phyloP scores from a whole-genome alignment of 1,284 basidiomycete genomes.

The Moesziomyces sp. region DNA sequence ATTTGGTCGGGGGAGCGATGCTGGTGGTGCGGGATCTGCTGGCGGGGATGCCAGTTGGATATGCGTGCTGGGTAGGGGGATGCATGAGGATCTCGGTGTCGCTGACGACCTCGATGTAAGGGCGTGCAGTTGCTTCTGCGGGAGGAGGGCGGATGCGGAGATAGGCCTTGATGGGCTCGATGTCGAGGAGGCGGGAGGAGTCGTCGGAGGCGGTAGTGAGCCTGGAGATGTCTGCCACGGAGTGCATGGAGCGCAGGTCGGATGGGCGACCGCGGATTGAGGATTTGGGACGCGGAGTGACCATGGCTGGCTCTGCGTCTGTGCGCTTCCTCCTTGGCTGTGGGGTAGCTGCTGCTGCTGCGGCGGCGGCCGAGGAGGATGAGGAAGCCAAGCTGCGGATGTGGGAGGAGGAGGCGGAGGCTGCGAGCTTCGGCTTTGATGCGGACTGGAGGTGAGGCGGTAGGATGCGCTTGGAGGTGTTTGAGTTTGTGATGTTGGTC shows the following conservation, averaged over 20 bases:
- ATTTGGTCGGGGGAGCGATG: constrained; percentile 58
- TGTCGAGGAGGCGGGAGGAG: constrained; percentile 17
- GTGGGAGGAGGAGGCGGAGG: constrained; percentile 6
- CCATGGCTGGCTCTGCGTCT: constrained; percentile 30
- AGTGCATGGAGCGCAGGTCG: constrained; percentile 37
- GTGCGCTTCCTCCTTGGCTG: constrained; percentile 39
- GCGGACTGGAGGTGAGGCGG: constrained; percentile 29
- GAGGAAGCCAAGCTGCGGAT: constrained; percentile 13
- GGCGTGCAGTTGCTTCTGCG: constrained; percentile 31
- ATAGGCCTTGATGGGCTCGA: constrained; percentile 54
- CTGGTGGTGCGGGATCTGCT: constrained; percentile 27
- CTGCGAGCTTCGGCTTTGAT: constrained; percentile 5
- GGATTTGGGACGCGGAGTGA: constrained; percentile 29
- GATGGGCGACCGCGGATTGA: neutral
- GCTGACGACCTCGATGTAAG: constrained; percentile 66
- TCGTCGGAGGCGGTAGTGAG: constrained; percentile 29
- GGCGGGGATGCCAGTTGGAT: constrained; percentile 16
- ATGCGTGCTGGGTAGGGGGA: constrained; percentile 64
- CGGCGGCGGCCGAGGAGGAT: constrained; percentile 1
- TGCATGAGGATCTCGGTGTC: constrained; percentile 71
- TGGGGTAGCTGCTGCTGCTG: constrained; percentile 20
- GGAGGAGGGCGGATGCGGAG: constrained; percentile 61
- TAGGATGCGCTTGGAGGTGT: constrained; percentile 32
- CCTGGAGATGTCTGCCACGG: constrained; percentile 31
- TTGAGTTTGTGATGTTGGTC: constrained; percentile 45